Evolutionary conservation across 2,329 filamentous ascomycete species (phyloP).

Genomic region (Annulohypoxylon truncatum): DNA sequence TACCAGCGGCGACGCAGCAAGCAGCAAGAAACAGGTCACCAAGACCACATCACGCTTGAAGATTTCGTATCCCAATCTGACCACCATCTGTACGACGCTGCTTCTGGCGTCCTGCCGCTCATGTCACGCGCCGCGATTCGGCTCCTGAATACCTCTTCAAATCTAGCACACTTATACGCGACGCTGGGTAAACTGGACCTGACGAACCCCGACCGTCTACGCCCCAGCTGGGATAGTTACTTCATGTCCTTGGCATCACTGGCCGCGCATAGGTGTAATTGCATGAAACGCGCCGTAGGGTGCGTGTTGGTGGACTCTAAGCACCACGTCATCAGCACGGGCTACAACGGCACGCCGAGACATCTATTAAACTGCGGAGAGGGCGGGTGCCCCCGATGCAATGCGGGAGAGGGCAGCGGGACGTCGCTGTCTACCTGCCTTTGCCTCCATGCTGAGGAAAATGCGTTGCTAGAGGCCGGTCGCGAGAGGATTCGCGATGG

Average conservation of each 20-base stretch:
- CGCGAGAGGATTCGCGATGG: slow-evolving; percentile 87
- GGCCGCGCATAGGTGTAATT: slow-evolving; percentile 90
- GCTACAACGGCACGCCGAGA: slow-evolving; percentile 97
- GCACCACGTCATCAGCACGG: slow-evolving; percentile 89
- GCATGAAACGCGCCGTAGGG: slow-evolving; percentile 97
- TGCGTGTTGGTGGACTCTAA: slow-evolving; percentile 88
- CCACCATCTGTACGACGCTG: slow-evolving; percentile 76
- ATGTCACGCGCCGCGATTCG: slow-evolving; percentile 85
- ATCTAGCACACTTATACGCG: slow-evolving; percentile 75
- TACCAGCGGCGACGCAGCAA: slow-evolving; percentile 61
- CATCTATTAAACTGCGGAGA: slow-evolving; percentile 91
- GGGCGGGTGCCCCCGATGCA: slow-evolving; percentile 90
- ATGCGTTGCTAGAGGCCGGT: slow-evolving; percentile 93
- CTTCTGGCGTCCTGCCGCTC: slow-evolving; percentile 76
- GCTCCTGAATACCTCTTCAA: slow-evolving; percentile 84
- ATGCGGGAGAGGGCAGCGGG: slow-evolving; percentile 76
- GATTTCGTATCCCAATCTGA: slow-evolving; percentile 72
- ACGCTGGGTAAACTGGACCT: slow-evolving; percentile 81
- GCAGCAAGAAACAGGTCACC: slow-evolving; percentile 16
- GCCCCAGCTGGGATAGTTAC: slow-evolving; percentile 95
- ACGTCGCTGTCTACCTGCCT: slow-evolving; percentile 85
- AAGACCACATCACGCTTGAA: slow-evolving; percentile 58
- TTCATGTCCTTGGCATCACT: slow-evolving; percentile 98
- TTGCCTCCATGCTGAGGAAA: slow-evolving; percentile 98
- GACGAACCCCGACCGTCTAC: slow-evolving; percentile 79